Percentiles rank a stretch among this genome's conserved stretches.
Evolutionary conservation across 345 rosid genomes (phyloP).

Genomic region (Physaria fendleri): DNA sequence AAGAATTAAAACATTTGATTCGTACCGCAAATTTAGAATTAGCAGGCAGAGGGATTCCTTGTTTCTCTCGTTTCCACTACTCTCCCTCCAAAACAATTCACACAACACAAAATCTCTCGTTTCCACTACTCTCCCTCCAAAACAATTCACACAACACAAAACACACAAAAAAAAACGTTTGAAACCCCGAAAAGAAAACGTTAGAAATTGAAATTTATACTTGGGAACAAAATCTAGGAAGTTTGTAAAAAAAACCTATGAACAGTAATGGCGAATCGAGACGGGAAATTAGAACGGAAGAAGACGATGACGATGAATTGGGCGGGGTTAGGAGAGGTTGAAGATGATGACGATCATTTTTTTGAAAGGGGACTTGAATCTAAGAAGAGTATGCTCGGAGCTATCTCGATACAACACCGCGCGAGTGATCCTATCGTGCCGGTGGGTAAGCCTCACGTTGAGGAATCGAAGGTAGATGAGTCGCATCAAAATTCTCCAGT

Average conservation of each 20-base stretch:
- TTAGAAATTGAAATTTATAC: neutral
- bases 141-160: conserved; percentile 10
- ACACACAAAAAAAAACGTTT: neutral
- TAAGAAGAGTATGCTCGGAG: conserved; percentile 36
- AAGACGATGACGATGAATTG: conserved; percentile 71
- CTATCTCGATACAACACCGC: conserved; percentile 27
- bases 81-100: no score
- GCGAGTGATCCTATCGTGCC: conserved; percentile 6
- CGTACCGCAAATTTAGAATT: neutral
- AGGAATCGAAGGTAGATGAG: conserved; percentile 14
- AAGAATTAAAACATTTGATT: neutral
- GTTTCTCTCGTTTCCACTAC: conserved; percentile 23
- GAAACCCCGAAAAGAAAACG: neutral
- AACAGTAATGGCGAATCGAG: conserved; percentile 13
- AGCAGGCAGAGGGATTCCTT: conserved; percentile 21
- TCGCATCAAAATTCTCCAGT: neutral
- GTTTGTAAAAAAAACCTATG: conserved; percentile 12
- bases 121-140: conserved; percentile 29
- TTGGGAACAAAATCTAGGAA: neutral
- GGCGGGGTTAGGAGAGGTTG: conserved; percentile 60
- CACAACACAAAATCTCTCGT: no score
- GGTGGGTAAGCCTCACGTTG: neutral
- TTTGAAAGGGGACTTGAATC: conserved; percentile 74
- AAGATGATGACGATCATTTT: conserved; percentile 60
- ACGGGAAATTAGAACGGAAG: conserved; percentile 40